These are phyloP conservation scores for Didymella segeticola DNA, from an alignment of 2,329 filamentous ascomycete genomes.

Conservation along the genomic window DNA sequence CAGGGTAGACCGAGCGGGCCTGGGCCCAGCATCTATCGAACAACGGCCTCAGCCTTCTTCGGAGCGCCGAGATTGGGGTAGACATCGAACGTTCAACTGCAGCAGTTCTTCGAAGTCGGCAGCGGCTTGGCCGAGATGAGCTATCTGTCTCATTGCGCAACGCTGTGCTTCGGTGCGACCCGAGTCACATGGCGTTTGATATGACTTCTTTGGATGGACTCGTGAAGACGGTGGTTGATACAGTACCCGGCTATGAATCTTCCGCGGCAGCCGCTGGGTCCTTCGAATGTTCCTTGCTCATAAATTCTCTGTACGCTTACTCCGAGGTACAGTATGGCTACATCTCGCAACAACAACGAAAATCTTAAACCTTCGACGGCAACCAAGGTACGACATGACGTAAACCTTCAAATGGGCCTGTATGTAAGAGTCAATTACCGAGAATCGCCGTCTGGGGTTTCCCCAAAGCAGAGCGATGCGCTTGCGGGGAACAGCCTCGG, in stretches of 20 bases:
- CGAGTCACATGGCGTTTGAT: not conserved
- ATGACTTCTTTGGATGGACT: not conserved
- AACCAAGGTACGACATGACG: too few relatives aligned
- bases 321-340: not conserved
- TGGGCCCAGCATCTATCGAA: not conserved
- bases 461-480: not conserved
- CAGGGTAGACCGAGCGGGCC: not conserved
- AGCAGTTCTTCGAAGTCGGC: not conserved
- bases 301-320: too few relatives aligned
- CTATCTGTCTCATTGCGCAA: not conserved
- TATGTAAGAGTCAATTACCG: not conserved
- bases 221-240: not conserved
- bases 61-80: not conserved
- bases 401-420: not conserved
- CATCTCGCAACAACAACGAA: not conserved
- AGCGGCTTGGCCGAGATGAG: too few relatives aligned
- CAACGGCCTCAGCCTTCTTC: not conserved
- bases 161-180: too few relatives aligned
- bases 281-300: too few relatives aligned
- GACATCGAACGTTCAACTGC: not conserved
- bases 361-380: too few relatives aligned
- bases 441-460: constrained; percentile 1
- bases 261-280: too few relatives aligned
- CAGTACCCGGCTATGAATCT: not conserved
- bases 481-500: constrained; percentile 16